Evolutionary conservation across 768 basidiomycete species (phyloP).

Genomic region (Macrolepiota albuminosa): DNA sequence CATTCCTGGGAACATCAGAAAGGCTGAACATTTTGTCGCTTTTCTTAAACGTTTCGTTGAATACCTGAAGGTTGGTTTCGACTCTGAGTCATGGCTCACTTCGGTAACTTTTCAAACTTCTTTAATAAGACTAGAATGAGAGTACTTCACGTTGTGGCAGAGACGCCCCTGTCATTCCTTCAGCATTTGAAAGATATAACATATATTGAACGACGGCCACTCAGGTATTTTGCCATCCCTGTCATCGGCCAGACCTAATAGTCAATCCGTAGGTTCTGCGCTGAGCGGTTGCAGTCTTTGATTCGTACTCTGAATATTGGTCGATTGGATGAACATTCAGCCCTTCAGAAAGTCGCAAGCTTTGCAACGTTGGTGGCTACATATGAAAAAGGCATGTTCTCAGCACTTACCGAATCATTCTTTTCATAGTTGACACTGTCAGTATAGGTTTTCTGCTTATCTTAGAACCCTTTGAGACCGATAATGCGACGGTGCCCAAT

Average conservation of each 20-base stretch:
- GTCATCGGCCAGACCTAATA: background rate
- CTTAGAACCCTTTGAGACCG: conserved; percentile 97
- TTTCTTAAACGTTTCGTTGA: conserved; percentile 98
- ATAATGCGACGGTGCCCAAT: conserved; percentile 97
- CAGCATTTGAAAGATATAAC: conserved; percentile 99
- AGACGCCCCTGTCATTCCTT: conserved; percentile 94
- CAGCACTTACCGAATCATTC: background rate
- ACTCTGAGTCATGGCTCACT: background rate
- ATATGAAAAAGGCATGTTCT: conserved; percentile 81
- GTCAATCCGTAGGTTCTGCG: conserved; percentile 72
- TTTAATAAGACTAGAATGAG: conserved; percentile 91
- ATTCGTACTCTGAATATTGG: conserved; percentile 88
- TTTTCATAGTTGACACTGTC: background rate
- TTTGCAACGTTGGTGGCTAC: conserved; percentile 97
- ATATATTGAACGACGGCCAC: conserved; percentile 90
- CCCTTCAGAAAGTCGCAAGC: conserved; percentile 91
- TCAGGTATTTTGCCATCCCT: conserved; percentile 53
- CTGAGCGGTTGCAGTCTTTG: conserved; percentile 90
- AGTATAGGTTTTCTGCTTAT: conserved; percentile 87
- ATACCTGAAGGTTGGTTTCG: conserved; percentile 77
- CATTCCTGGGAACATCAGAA: conserved; percentile 95
- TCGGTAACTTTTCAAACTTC: background rate
- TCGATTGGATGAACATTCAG: conserved; percentile 85
- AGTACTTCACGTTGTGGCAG: conserved; percentile 98
- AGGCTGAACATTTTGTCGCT: conserved; percentile 98